Evolutionary conservation across 2,329 filamentous ascomycete species (phyloP), one percentile per base, ranked within the genome.

Genomic region (Annulohypoxylon truncatum): DNA sequence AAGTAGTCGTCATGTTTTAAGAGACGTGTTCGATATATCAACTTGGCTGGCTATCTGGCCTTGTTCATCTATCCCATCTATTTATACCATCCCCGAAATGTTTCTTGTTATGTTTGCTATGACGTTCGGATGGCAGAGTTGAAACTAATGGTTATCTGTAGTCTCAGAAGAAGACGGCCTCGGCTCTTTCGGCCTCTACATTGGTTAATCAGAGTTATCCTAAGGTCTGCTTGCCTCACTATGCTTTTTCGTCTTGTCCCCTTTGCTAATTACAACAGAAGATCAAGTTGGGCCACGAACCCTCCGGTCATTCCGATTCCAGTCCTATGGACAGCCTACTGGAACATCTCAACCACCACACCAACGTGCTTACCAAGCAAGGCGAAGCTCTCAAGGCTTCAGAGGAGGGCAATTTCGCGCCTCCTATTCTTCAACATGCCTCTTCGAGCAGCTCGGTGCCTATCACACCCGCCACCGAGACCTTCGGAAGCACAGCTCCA

Each of bases 321-420:
- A 85, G 83, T 59, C 83, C 85, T 7, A 88, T 94, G 83, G 92
- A 96, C 73, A 89, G 89, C 64, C 86, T 94, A 54, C 82, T 94
- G 69, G 87, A 90, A 60, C 91, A 90, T 75, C 84, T 95, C 50
- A 87, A 88, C n/a, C 89, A 94, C 77, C 90, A 93, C 73, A 87
- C 90, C 73, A 81, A 82, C 44, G 77, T 83, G n/a, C 78, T 90
- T 52, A 82, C 82, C 53, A 84, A 87, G 77, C 88, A 91, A 74
- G 86, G 85, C 66, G 82, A 87, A 61, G 82, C 82, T 55, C 75
- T 87, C 44, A 85, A 84, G 62, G 73, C 74, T 8, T 66, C 73
- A 24, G 80, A 83, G 10, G 81, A 82, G 18, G 77, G 78, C 20
- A 64, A 44, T 33, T 61, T 73, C 15, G 38, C 8, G 28, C 72